These are phyloP conservation scores for Cudoniella acicularis DNA, from an alignment of 495 filamentous ascomycete species.

Conservation along the genomic window DNA sequence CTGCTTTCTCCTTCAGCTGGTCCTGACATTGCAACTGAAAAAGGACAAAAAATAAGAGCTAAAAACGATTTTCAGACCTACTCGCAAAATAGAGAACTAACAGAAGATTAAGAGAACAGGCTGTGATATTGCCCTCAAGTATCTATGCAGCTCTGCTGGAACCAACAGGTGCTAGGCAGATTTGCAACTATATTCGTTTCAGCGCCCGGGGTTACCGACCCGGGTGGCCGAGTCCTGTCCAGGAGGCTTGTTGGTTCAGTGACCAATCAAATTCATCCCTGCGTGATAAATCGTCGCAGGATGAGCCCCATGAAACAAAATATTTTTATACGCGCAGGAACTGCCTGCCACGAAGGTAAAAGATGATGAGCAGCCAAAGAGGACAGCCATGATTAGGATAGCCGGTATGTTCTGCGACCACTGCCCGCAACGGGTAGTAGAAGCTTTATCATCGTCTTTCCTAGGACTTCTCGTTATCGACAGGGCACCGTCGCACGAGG, in stretches of 20 bases:
- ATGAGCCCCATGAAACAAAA: background rate
- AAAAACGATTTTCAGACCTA: background rate
- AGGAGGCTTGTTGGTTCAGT: background rate
- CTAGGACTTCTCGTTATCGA: conserved; percentile 34
- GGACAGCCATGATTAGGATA: conserved; percentile 64
- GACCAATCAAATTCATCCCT: background rate
- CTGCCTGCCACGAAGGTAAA: background rate
- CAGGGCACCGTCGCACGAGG: conserved; percentile 42
- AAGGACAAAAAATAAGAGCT: background rate
- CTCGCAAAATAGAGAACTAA: background rate
- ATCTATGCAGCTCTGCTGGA: background rate
- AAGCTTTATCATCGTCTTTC: conserved; percentile 31
- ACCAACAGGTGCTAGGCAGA: background rate
- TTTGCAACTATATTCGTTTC: background rate
- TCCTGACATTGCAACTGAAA: background rate
- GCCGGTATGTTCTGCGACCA: conserved; percentile 87
- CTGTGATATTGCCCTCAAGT: background rate
- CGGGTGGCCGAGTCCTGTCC: background rate
- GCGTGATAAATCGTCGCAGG: background rate
- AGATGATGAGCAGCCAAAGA: conserved; percentile 23
- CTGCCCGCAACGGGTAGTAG: conserved; percentile 63
- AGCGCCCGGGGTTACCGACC: background rate
- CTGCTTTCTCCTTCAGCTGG: background rate
- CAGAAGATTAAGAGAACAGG: background rate
- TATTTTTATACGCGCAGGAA: background rate